These are phyloP conservation scores for Toxoplasma gondii DNA, from an alignment of 169 alveolate species.

Conservation along the genomic window DNA sequence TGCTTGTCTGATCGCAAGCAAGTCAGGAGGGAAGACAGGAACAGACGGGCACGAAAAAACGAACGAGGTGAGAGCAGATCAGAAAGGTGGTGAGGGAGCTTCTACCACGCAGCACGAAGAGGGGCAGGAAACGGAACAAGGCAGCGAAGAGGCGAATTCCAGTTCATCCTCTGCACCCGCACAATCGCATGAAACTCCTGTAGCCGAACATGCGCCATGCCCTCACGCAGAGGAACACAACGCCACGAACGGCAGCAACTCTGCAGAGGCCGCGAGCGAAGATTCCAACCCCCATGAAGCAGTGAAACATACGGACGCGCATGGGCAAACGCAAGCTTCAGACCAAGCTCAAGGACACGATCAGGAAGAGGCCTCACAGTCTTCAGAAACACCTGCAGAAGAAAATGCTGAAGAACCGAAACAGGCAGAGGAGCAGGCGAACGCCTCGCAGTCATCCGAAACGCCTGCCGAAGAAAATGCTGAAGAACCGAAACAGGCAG, in stretches of 20 bases:
- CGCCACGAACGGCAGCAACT: no score
- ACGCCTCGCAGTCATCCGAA: no score
- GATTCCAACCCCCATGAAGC: not conserved
- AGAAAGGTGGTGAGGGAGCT: no score
- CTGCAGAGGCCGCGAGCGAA: not conserved
- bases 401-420: constrained; percentile 30
- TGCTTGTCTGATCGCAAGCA: not conserved
- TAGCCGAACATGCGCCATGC: no score
- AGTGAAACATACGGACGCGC: not conserved
- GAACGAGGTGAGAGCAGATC: not conserved
- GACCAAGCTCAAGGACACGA: not conserved
- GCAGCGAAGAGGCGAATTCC: not conserved
- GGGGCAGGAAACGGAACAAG: not conserved
- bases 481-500: no score
- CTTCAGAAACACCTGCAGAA: not conserved
- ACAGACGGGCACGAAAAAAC: not conserved
- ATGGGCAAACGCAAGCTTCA: not conserved
- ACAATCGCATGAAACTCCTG: not conserved
- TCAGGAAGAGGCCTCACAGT: not conserved
- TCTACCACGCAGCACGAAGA: not conserved
- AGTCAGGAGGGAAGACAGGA: not conserved
- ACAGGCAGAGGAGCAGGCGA: no score
- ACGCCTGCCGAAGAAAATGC: no score
- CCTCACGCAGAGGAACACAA: no score
- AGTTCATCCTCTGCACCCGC: not conserved